phyloP scores from a whole-genome alignment of 176 grass and related monocot genomes.

The Rhynchospora breviuscula region DNA sequence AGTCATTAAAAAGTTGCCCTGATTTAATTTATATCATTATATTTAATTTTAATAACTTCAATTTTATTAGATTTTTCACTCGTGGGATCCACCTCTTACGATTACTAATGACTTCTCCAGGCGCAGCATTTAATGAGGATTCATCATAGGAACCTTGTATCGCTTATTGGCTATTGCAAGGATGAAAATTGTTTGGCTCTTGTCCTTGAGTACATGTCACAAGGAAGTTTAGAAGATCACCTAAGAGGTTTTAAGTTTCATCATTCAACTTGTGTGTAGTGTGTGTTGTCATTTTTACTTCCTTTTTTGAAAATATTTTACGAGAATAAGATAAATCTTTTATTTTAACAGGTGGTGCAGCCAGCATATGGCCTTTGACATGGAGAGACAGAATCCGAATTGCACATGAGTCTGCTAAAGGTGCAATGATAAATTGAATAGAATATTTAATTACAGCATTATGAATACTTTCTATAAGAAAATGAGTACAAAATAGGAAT shows the following conservation, averaged over 20 bases:
- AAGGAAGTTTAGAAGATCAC: slow-evolving; percentile 44
- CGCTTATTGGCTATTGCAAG: slow-evolving; percentile 57
- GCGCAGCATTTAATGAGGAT: slow-evolving; percentile 40
- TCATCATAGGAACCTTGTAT: slow-evolving; percentile 53
- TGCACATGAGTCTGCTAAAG: slow-evolving; percentile 42
- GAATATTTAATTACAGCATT: neutral
- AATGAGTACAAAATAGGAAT: too few relatives aligned
- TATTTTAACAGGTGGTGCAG: neutral
- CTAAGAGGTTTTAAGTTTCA: slow-evolving; percentile 21
- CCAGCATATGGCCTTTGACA: neutral
- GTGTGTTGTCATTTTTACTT: neutral
- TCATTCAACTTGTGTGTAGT: neutral
- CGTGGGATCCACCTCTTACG: too few relatives aligned
- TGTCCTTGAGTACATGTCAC: slow-evolving; percentile 55
- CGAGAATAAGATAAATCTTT: neutral
- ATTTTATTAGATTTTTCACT: too few relatives aligned
- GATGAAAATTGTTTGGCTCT: slow-evolving; percentile 44
- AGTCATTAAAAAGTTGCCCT: too few relatives aligned
- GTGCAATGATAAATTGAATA: neutral
- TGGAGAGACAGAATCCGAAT: slow-evolving; percentile 40
- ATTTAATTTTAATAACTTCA: too few relatives aligned
- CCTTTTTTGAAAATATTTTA: neutral
- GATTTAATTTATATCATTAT: too few relatives aligned
- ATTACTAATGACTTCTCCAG: slow-evolving; percentile 15
- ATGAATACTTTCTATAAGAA: too few relatives aligned